These are phyloP conservation scores for Aspergillus intermedius DNA, from an alignment of 2,329 filamentous ascomycete genomes.

Conservation along the genomic window DNA sequence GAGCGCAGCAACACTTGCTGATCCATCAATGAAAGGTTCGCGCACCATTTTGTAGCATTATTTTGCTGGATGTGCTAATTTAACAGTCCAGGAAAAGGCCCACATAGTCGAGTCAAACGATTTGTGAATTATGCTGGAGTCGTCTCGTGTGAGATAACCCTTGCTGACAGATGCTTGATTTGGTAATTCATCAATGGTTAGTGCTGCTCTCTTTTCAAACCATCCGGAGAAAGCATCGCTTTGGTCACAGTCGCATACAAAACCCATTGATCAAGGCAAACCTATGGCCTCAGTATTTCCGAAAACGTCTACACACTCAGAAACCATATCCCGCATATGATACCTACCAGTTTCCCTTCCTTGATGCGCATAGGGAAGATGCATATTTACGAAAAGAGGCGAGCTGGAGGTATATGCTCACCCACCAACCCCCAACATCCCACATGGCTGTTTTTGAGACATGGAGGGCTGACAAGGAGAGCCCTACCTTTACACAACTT, in stretches of 20 bases:
- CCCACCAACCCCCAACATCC: neutral
- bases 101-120: too few species aligned
- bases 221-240: neutral
- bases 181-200: too few species aligned
- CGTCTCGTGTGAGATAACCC: too few species aligned
- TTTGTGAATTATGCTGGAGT: too few species aligned
- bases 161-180: too few species aligned
- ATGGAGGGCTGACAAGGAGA: neutral
- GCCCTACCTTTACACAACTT: neutral
- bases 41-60: too few species aligned
- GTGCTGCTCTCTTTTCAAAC: neutral
- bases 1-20: too few species aligned
- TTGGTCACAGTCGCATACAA: neutral
- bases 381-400: neutral
- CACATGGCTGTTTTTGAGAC: neutral
- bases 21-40: too few species aligned
- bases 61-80: too few species aligned
- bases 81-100: too few species aligned
- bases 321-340: neutral
- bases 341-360: neutral
- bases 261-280: neutral
- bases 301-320: neutral
- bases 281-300: neutral
- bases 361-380: neutral
- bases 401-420: neutral